These are phyloP conservation scores for Cutaneotrichosporon arboriforme DNA, from an alignment of 1,284 basidiomycete genomes.

Conservation along the genomic window DNA sequence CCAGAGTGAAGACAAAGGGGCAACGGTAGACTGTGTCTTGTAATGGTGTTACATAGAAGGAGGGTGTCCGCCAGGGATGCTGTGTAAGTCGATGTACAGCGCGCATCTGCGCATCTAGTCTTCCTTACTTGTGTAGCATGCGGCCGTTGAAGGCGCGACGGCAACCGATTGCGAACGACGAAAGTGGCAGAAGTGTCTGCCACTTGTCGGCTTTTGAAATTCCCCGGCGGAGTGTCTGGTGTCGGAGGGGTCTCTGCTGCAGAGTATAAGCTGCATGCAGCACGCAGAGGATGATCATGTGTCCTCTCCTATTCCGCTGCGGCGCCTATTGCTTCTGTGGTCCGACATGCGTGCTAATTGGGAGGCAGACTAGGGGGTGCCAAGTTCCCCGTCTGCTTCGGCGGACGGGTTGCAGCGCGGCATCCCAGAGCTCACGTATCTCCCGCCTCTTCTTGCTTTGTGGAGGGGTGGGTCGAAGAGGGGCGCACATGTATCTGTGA, in stretches of 20 bases:
- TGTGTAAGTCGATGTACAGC: background rate
- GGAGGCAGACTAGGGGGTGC: constrained; percentile 12
- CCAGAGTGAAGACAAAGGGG: background rate
- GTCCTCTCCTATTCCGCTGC: constrained; percentile 14
- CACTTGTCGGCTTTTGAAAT: constrained; percentile 2
- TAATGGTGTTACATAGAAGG: no score
- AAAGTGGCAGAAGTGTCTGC: background rate
- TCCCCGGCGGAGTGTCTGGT: background rate
- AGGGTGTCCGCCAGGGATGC: no score
- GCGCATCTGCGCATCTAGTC: background rate
- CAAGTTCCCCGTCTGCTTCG: constrained; percentile 4
- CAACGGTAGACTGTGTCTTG: background rate
- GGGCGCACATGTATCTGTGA: constrained; percentile 32
- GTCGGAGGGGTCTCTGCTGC: no score
- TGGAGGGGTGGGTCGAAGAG: constrained; percentile 47
- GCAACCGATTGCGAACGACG: background rate
- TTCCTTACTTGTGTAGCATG: background rate
- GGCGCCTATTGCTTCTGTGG: background rate
- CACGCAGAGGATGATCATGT: no score
- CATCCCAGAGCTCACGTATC: constrained; percentile 41
- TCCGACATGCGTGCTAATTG: constrained; percentile 7
- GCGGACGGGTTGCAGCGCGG: constrained; percentile 8
- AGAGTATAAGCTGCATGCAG: no score
- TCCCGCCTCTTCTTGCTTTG: constrained; percentile 37
- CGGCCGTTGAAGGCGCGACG: background rate